These are phyloP conservation scores for Mortierella polycephala DNA, from an alignment of 371 early-diverging fungal genomes.

Conservation along the genomic window DNA sequence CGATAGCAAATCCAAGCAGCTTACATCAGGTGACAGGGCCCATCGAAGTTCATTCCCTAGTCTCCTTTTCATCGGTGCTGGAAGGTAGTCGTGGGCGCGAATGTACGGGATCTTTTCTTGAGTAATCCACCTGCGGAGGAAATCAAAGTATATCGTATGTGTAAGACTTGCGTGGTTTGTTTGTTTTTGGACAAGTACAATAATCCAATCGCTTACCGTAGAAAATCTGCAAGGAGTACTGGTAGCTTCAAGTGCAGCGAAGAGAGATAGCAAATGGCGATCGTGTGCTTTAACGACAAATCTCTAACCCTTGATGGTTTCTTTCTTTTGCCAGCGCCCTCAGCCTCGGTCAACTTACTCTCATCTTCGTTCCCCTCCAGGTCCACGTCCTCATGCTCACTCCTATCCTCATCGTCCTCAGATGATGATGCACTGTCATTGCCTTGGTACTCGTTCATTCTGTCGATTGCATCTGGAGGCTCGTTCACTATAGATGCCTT, in stretches of 20 bases:
- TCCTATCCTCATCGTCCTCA: background rate
- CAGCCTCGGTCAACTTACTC: background rate
- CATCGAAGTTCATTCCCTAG: background rate
- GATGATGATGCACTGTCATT: slow-evolving; percentile 15
- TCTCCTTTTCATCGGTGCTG: slow-evolving; percentile 15
- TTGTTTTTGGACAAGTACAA: background rate
- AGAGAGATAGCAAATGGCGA: slow-evolving; percentile 35
- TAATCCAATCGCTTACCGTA: slow-evolving; percentile 12
- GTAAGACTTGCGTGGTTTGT: background rate
- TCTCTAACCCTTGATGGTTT: background rate
- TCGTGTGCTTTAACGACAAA: background rate
- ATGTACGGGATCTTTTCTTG: slow-evolving; percentile 23
- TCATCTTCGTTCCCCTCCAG: background rate
- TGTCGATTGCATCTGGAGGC: slow-evolving; percentile 14
- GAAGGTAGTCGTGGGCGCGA: slow-evolving; percentile 9
- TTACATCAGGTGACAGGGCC: slow-evolving; percentile 16
- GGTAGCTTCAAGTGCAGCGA: slow-evolving; percentile 36
- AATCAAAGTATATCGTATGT: background rate
- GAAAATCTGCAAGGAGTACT: slow-evolving; percentile 37
- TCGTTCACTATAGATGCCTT: background rate
- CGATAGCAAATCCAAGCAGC: background rate
- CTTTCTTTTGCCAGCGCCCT: background rate
- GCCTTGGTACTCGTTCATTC: slow-evolving; percentile 22
- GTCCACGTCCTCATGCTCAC: background rate
- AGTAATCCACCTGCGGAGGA: slow-evolving; percentile 24